Percentiles rank a stretch among this genome's conserved stretches.
Evolutionary conservation across 2,329 filamentous ascomycete genomes (phyloP).

Genomic region (Penicillium sp.): DNA sequence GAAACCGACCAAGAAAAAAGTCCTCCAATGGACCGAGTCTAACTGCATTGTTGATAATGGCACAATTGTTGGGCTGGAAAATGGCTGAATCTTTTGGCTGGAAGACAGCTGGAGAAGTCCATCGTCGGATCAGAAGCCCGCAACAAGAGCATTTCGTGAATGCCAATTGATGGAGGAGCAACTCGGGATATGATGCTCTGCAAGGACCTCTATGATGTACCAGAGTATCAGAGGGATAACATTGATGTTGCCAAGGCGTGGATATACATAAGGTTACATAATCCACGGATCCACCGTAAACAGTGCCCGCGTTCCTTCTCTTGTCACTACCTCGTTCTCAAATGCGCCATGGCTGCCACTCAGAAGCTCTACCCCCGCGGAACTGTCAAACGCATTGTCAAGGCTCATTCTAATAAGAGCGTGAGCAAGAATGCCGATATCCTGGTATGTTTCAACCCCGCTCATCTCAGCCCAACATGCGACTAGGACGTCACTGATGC

Average conservation of each 20-base stretch:
- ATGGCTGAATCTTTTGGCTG: slow-evolving; percentile 42
- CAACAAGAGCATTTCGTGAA: slow-evolving; percentile 24
- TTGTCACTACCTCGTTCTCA: not conserved
- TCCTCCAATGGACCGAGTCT: slow-evolving; percentile 30
- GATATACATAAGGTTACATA: not conserved
- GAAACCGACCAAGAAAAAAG: slow-evolving; percentile 32
- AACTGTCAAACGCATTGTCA: slow-evolving; percentile 85
- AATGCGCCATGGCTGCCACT: slow-evolving; percentile 55
- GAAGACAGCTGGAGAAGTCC: slow-evolving; percentile 26
- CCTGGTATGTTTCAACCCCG: slow-evolving; percentile 56
- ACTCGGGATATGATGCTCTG: slow-evolving; percentile 19
- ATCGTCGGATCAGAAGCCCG: slow-evolving; percentile 20
- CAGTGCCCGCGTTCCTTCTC: slow-evolving; percentile 4
- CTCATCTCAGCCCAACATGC: not conserved
- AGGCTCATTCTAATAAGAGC: slow-evolving; percentile 78
- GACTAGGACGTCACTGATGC: not conserved
- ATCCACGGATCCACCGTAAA: slow-evolving; percentile 5
- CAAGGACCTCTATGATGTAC: slow-evolving; percentile 20
- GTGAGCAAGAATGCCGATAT: slow-evolving; percentile 85
- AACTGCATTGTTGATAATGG: slow-evolving; percentile 42
- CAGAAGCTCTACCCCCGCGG: slow-evolving; percentile 80
- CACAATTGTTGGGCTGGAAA: slow-evolving; percentile 44
- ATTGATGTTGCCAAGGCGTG: not conserved
- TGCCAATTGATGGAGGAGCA: slow-evolving; percentile 14
- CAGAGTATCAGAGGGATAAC: not conserved